A percentile compares a stretch with the other conserved stretches of the same genome.
Conservation (phyloP, 192 early-diverging fungal species). For the Paraglomus occultum region DNA sequence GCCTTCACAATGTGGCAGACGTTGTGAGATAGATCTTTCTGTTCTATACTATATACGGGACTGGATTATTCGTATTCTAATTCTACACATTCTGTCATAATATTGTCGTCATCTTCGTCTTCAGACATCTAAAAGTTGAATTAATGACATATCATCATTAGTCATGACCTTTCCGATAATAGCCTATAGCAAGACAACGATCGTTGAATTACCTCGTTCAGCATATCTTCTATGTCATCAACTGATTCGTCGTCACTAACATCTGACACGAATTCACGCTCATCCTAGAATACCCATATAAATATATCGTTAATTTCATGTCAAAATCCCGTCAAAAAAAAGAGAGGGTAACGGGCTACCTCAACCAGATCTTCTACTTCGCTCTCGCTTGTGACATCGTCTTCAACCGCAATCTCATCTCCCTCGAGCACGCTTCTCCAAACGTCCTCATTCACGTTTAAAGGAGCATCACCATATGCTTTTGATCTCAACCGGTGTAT, state of each 20-base stretch:
- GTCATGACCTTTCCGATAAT: too few species aligned
- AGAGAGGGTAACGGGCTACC: conserved; percentile 44
- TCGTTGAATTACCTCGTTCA: conserved; percentile 42
- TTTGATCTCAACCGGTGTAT: conserved; percentile 88
- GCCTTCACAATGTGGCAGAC: too few species aligned
- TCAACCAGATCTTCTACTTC: conserved; percentile 55
- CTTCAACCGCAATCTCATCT: conserved; percentile 66
- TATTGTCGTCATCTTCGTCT: too few species aligned
- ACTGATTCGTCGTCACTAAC: conserved; percentile 55
- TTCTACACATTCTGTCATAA: too few species aligned
- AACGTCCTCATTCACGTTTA: conserved; percentile 88
- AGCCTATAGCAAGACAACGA: too few species aligned
- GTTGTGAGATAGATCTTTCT: too few species aligned
- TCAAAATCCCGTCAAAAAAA: conserved; percentile 38
- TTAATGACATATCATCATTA: too few species aligned
- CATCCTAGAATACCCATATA: conserved; percentile 42
- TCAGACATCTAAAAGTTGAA: too few species aligned
- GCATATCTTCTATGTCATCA: conserved; percentile 62
- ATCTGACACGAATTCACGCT: conserved; percentile 60
- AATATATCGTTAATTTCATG: conserved; percentile 37
- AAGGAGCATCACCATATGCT: conserved; percentile 94
- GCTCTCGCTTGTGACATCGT: conserved; percentile 74
- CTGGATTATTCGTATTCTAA: too few species aligned
- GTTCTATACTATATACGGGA: too few species aligned
- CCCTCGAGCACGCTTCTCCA: conserved; percentile 87